phyloP scores from a whole-genome alignment of 768 basidiomycete genomes.

The Mycena amicta region DNA sequence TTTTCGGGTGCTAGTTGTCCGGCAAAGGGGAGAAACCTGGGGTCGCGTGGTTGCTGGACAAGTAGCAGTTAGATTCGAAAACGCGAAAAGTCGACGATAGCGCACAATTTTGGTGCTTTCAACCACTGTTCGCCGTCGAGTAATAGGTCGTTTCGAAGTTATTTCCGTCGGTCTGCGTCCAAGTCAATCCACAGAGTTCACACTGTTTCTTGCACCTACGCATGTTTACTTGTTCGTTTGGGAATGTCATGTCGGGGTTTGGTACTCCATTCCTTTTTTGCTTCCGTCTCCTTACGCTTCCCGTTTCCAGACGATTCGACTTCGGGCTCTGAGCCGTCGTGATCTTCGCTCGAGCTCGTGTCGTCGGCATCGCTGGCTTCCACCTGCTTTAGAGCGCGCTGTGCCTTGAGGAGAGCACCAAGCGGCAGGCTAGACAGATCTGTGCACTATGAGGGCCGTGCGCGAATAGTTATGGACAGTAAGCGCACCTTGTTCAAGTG shows the following conservation, averaged over 20 bases:
- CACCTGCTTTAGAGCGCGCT: conserved; percentile 50
- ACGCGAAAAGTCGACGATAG: conserved; percentile 6
- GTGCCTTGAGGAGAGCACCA: conserved; percentile 67
- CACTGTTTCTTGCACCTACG: too few relatives aligned
- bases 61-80: conserved; percentile 6
- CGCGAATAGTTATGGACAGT: neutral
- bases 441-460: conserved; percentile 25
- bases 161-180: conserved; percentile 71
- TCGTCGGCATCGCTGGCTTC: conserved; percentile 42
- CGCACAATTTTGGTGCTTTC: conserved; percentile 68
- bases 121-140: conserved; percentile 68
- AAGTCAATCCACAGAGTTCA: conserved; percentile 6
- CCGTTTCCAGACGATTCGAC: conserved; percentile 27
- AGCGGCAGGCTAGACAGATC: conserved; percentile 66
- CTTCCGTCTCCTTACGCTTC: conserved; percentile 36
- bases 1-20: conserved; percentile 67
- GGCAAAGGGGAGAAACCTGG: conserved; percentile 76
- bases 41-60: conserved; percentile 76
- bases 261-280: conserved; percentile 44
- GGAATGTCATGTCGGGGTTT: conserved; percentile 48
- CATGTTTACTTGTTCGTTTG: conserved; percentile 80
- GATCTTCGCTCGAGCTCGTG: conserved; percentile 30
- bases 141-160: conserved; percentile 84
- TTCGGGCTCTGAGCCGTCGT: conserved; percentile 25
- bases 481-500: conserved; percentile 8